A percentile compares a stretch with the other conserved stretches of the same genome.
Conservation (phyloP, 169 alveolate genomes). For the Plasmodium inui region DNA sequence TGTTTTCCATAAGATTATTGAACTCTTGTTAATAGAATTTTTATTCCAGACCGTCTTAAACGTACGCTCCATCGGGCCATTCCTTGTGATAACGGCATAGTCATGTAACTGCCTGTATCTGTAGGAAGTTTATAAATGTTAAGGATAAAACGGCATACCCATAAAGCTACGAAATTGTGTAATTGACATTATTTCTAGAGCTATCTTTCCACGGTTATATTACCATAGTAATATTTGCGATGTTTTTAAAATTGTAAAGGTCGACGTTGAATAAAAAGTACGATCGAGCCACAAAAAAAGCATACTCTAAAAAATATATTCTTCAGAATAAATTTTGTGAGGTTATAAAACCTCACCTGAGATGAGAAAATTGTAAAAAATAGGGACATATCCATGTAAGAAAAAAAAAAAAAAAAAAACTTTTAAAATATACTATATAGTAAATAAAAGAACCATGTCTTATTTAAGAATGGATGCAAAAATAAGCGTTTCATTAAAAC, state of each 20-base stretch:
- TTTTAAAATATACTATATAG: too few relatives aligned
- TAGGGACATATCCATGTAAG: not conserved
- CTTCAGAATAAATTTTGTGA: not conserved
- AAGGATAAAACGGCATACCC: not conserved
- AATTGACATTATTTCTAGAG: not conserved
- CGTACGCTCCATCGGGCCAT: not conserved
- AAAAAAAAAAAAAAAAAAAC: not conserved
- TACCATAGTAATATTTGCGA: not conserved
- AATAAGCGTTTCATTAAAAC: too few relatives aligned
- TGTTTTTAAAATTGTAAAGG: not conserved
- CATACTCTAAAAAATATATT: not conserved
- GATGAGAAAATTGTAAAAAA: not conserved
- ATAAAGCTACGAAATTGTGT: not conserved
- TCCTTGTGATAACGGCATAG: not conserved
- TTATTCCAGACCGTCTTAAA: not conserved
- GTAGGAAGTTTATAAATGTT: not conserved
- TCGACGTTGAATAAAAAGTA: not conserved
- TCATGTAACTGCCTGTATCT: not conserved
- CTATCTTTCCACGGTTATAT: not conserved
- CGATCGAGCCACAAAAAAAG: not conserved
- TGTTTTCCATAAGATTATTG: not conserved
- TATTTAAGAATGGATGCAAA: too few relatives aligned
- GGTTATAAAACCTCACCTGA: not conserved
- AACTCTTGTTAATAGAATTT: not conserved
- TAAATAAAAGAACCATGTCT: too few relatives aligned